phyloP scores from a whole-genome alignment of 257 asterid genomes.

The Eustoma russellianum region DNA sequence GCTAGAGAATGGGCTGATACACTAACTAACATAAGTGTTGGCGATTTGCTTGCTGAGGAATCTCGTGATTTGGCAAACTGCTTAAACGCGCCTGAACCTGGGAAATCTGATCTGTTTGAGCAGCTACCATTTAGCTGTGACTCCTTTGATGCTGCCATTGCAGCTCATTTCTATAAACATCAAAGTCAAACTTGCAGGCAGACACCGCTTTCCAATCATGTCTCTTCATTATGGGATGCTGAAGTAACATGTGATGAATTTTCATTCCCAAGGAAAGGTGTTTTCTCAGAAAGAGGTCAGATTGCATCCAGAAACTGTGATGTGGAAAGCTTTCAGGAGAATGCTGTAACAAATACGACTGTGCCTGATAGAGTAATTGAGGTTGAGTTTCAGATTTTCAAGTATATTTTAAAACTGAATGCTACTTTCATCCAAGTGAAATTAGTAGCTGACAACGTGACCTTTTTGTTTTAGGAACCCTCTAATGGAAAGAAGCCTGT shows the following conservation, averaged over 20 bases:
- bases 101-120: conserved; percentile 32
- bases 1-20: conserved; percentile 89
- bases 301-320: conserved; percentile 19
- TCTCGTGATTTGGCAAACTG: conserved; percentile 33
- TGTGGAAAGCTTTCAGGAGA: conserved; percentile 20
- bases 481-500: conserved; percentile 30
- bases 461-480: conserved; percentile 34
- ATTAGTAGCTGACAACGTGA: conserved; percentile 9
- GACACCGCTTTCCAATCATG: conserved; percentile 18
- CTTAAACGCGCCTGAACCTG: conserved; percentile 25
- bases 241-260: conserved; percentile 98
- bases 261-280: conserved; percentile 45
- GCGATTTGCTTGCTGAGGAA: conserved; percentile 64
- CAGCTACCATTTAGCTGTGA: conserved; percentile 75
- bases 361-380: conserved; percentile 26
- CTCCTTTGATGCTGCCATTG: conserved; percentile 98
- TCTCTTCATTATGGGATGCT: conserved; percentile 80
- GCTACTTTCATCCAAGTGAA: conserved; percentile 1
- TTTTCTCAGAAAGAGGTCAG: conserved; percentile 25
- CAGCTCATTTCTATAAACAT: conserved; percentile 81
- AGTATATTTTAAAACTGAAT: conserved; percentile 3
- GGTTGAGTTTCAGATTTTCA: conserved; percentile 33
- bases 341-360: conserved; percentile 27
- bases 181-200: conserved; percentile 42
- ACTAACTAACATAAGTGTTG: conserved; percentile 75